Base-by-base conservation (phyloP, 2,329 filamentous ascomycete species). In the Nothopassalora personata region DNA sequence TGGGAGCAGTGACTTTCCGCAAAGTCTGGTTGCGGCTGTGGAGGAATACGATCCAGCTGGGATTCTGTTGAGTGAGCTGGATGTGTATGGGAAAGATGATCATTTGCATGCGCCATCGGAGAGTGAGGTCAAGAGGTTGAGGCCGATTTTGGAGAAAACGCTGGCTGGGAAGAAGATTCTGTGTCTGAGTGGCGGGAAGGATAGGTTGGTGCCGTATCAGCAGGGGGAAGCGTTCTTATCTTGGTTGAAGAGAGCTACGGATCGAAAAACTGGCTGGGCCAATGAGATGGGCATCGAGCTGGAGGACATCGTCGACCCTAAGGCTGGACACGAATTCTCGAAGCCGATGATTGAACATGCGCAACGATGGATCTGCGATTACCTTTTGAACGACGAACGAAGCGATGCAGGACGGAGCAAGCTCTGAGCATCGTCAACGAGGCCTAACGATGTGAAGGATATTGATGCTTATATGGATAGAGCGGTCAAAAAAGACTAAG, bases 1-100 rank as follows among this genome's bases (percentile, higher is more conserved):
- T 0, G 90, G 91, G 2, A 91, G 88, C 58, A 76, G 75, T 43
- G 88, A 92, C 69, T 96, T 97, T 67, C 92, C 93, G 0, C 72
- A 75, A 0, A 80, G 84, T 0, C 81, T 97, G 6, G 75, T 92
- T 1, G 75, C 81, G 0, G 80, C 84, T 0, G 83, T 91, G 31
- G 76, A 80, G 23, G 81, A 81, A 56, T 83, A 81, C 60, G 94
- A 99, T 67, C 91, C 93, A 0, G 88, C 87, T 19, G 87, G 83
- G 1, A 76, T 94, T 6, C 74, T 96, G 9, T 86, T 95, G 5
- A 66, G 70, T 18, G 68, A 74, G 68, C 61, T 74, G 1, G 67
- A 69, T 27, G 67, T 67, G 1, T 66, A 69, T 4, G 68, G 69
- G 1, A 60, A 60, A 10, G 62, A 70, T 13, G 66, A 70, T 54